Percentiles rank a stretch among this genome's conserved stretches.
Conservation (phyloP, 2,329 filamentous ascomycete genomes). For the Penicillium hesseltinei region DNA sequence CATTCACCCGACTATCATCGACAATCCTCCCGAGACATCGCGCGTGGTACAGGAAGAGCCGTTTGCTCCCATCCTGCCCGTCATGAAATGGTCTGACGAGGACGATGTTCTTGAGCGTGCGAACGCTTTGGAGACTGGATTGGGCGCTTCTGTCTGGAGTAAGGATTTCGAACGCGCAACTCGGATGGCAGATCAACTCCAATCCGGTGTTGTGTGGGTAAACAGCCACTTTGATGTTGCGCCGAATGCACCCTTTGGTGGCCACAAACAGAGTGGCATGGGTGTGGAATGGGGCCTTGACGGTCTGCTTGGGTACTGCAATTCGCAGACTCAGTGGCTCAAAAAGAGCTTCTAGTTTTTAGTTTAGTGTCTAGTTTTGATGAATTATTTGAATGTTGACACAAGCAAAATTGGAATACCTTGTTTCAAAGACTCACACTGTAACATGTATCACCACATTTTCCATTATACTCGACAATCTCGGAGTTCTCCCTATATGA, state of each 20-base stretch:
- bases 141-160: slow-evolving; percentile 60
- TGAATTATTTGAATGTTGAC: not conserved
- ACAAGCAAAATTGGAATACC: not conserved
- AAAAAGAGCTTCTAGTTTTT: slow-evolving; percentile 20
- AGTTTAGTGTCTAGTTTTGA: not conserved
- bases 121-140: slow-evolving; percentile 53
- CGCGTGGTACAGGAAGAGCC: slow-evolving; percentile 59
- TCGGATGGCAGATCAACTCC: slow-evolving; percentile 53
- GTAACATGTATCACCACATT: not conserved
- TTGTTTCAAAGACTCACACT: not conserved
- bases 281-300: slow-evolving; percentile 49
- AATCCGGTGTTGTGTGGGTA: slow-evolving; percentile 61
- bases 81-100: slow-evolving; percentile 61
- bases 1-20: slow-evolving; percentile 59
- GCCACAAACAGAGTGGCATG: slow-evolving; percentile 53
- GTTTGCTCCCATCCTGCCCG: slow-evolving; percentile 63
- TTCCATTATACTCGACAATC: not conserved
- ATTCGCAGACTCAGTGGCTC: slow-evolving; percentile 36
- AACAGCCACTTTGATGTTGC: slow-evolving; percentile 45
- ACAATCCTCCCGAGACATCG: slow-evolving; percentile 56
- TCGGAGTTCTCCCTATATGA: not conserved
- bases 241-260: slow-evolving; percentile 46
- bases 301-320: slow-evolving; percentile 44
- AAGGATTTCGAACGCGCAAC: slow-evolving; percentile 52
- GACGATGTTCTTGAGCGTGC: slow-evolving; percentile 58